Base-by-base conservation (phyloP, 441 rosid species). In the Arabidopsis lyrata region DNA sequence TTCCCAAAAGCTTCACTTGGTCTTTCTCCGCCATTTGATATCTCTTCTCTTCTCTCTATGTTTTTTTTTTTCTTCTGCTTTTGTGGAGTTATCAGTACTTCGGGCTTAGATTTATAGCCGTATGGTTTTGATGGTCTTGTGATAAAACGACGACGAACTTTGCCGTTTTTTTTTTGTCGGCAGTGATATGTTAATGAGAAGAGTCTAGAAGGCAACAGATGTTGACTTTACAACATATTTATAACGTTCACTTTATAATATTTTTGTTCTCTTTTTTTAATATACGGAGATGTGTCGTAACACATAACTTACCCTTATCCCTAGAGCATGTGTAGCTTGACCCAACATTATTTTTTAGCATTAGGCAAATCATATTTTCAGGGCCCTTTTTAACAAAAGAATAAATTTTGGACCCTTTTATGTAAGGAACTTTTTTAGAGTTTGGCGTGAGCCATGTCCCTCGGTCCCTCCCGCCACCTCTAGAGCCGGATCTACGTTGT, bases 1-100 rank as follows among this genome's bases (percentile, higher is more conserved):
- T 50, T 24, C 86, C 87, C 10, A 74, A 15, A 2, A 83, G 77
- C 75, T 86, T 84, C 74, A 86, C 85, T 75, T 75, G 81, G 18
- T 81, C 84, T 66, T 73, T 45, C 53, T 50, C 41, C 0, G 53
- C 74, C 69, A 49, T 67, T 71, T 6, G 36, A 8, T 6, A 15
- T 66, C 35, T 5, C 32, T 48, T 48, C 52, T 18, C 12, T 53
- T 62, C 18, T 44, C 18, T 18, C 49, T 44, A n/a, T n/a, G 20
- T 44, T 44, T 3, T 53, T 8, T 31, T 2, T 0, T 8, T 20
- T 65, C 22, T 18, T 11, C 0, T 41, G 5, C 9, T 31, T 16
- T 68, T 57, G 4, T 16, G 13, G 45, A 65, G 24, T 66, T 6
- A 4, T 41, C 6, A 18, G 6, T 34, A n/a, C 11, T 52, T 35